Evolutionary conservation across 1,284 basidiomycete species (phyloP).

Genomic region (Puccinia triticina): DNA sequence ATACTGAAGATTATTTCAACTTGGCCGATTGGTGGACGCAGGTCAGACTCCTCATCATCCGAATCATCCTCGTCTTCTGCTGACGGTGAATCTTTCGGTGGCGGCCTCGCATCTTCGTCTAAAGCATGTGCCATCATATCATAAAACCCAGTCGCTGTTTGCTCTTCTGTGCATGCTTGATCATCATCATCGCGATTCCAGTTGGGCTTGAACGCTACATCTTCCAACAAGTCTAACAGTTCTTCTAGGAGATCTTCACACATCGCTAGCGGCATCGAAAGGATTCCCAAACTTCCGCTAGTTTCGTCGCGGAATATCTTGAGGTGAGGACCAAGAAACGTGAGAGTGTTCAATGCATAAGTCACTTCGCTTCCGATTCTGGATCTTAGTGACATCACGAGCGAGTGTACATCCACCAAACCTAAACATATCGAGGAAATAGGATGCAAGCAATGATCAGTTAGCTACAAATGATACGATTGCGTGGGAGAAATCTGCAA

Average conservation of each 20-base stretch:
- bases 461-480: background rate
- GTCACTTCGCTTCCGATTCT: slow-evolving; percentile 80
- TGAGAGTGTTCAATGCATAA: slow-evolving; percentile 85
- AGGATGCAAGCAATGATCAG: background rate
- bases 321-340: slow-evolving; percentile 78
- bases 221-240: slow-evolving; percentile 81
- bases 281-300: slow-evolving; percentile 66
- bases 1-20: slow-evolving; percentile 51
- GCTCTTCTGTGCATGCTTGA: background rate
- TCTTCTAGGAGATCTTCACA: slow-evolving; percentile 84
- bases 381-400: slow-evolving; percentile 86
- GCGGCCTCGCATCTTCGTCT: slow-evolving; percentile 34
- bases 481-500: background rate
- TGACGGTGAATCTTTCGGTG: background rate
- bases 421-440: slow-evolving; percentile 59
- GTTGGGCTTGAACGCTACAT: slow-evolving; percentile 68
- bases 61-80: slow-evolving; percentile 8
- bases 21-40: slow-evolving; percentile 34
- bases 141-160: slow-evolving; percentile 19
- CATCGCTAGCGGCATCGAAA: slow-evolving; percentile 69
- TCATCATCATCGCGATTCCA: slow-evolving; percentile 21
- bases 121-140: slow-evolving; percentile 25
- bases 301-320: slow-evolving; percentile 62
- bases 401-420: slow-evolving; percentile 80
- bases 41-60: slow-evolving; percentile 32